Conservation (phyloP, 257 asterid species). For the Lycium ferocissimum region DNA sequence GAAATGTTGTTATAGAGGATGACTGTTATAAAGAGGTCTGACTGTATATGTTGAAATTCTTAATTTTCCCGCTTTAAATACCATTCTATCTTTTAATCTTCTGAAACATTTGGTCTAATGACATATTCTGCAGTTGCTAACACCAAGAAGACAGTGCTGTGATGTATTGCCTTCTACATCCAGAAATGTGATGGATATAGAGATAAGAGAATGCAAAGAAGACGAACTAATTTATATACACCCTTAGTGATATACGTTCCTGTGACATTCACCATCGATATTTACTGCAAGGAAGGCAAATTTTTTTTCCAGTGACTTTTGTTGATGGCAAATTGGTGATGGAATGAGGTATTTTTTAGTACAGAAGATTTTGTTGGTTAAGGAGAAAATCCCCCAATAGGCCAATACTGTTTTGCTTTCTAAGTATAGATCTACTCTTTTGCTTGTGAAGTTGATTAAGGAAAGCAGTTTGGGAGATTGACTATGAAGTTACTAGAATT, state of each 20-base stretch:
- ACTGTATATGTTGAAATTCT: not conserved
- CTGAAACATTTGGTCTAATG: not conserved
- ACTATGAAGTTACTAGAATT: not conserved
- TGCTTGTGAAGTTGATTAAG: slow-evolving; percentile 8
- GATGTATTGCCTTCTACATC: slow-evolving; percentile 24
- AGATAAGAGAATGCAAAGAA: slow-evolving; percentile 26
- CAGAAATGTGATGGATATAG: slow-evolving; percentile 8
- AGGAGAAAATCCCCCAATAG: not conserved
- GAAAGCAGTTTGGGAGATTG: not conserved
- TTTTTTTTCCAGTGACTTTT: not conserved
- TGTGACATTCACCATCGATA: not conserved
- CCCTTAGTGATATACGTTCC: not conserved
- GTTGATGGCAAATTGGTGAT: slow-evolving; percentile 15
- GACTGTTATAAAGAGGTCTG: not conserved
- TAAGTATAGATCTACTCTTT: not conserved
- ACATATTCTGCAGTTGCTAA: slow-evolving; percentile 11
- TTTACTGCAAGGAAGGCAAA: not conserved
- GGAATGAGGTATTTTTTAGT: not conserved
- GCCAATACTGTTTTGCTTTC: not conserved
- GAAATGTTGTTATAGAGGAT: not conserved
- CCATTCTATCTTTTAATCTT: not conserved
- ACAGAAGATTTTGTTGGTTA: not conserved
- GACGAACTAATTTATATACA: slow-evolving; percentile 17
- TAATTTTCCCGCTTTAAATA: not conserved
- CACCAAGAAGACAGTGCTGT: slow-evolving; percentile 25